Evolutionary conservation across 2,329 filamentous ascomycete species (phyloP).

Genomic region (Trichoderma cornu-damae): DNA sequence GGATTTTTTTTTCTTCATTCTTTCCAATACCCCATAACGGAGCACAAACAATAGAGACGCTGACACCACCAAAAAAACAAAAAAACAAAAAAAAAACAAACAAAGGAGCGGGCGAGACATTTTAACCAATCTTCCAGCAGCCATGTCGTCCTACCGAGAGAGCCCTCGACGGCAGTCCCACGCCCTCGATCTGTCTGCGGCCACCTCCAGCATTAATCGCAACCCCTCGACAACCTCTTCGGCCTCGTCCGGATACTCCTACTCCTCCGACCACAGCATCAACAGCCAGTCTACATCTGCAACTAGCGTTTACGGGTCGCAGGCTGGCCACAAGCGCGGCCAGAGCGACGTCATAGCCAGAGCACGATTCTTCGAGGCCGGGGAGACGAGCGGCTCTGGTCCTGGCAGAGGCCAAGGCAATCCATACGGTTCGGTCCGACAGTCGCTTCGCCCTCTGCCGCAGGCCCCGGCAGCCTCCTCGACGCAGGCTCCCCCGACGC

Average conservation of each 20-base stretch:
- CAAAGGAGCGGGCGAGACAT: conserved; percentile 22
- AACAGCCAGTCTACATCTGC: conserved; percentile 61
- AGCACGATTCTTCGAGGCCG: conserved; percentile 45
- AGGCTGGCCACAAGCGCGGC: conserved; percentile 62
- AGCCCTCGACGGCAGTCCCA: conserved; percentile 55
- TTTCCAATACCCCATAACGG: conserved; percentile 18
- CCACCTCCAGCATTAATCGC: conserved; percentile 46
- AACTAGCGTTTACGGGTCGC: conserved; percentile 53
- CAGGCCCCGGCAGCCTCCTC: conserved; percentile 53
- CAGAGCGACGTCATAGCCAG: conserved; percentile 63
- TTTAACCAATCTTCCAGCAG: conserved; percentile 22
- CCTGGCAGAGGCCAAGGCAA: conserved; percentile 50
- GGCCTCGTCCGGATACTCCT: conserved; percentile 64
- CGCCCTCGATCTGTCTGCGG: conserved; percentile 40
- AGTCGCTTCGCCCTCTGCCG: conserved; percentile 69
- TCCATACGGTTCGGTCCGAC: conserved; percentile 66
- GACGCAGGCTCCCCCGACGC: conserved; percentile 36
- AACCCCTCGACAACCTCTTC: conserved; percentile 66
- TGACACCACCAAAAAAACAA: no score
- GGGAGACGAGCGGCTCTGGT: conserved; percentile 37
- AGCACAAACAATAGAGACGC: conserved; percentile 3
- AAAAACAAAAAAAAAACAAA: no score
- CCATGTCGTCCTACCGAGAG: conserved; percentile 51
- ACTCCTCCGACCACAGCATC: conserved; percentile 53
- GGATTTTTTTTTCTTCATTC: conserved; percentile 22